These are phyloP conservation scores for Phytophthora pisi DNA, from an alignment of 352 stramenopile species.

Conservation along the genomic window DNA sequence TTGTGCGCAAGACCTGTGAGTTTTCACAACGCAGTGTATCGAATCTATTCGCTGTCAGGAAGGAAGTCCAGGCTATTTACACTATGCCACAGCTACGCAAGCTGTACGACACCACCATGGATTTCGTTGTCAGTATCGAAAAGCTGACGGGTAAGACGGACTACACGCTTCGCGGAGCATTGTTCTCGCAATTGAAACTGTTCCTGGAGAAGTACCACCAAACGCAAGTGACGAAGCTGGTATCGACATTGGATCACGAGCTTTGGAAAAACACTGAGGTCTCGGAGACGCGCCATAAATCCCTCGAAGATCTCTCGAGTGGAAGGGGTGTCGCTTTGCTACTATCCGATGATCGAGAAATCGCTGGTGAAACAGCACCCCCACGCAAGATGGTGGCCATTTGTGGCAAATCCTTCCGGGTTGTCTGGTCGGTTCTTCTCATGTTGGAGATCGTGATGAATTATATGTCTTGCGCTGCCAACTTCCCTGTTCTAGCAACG, in stretches of 20 bases:
- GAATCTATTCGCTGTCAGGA: slow-evolving; percentile 87
- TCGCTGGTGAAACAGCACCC: slow-evolving; percentile 63
- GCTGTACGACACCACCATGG: slow-evolving; percentile 94
- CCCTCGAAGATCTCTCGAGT: slow-evolving; percentile 91
- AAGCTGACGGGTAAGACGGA: slow-evolving; percentile 91
- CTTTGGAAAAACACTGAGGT: slow-evolving; percentile 95
- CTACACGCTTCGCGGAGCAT: slow-evolving; percentile 91
- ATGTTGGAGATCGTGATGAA: slow-evolving; percentile 97
- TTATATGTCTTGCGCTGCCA: slow-evolving; percentile 93
- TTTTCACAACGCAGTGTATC: slow-evolving; percentile 88
- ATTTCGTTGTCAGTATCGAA: slow-evolving; percentile 94
- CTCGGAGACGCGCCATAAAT: slow-evolving; percentile 88
- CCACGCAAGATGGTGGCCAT: slow-evolving; percentile 88
- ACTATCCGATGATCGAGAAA: slow-evolving; percentile 70
- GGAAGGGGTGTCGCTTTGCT: slow-evolving; percentile 86
- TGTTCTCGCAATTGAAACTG: slow-evolving; percentile 94
- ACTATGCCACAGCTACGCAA: slow-evolving; percentile 93
- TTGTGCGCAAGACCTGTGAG: slow-evolving; percentile 85
- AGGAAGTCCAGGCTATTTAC: slow-evolving; percentile 87
- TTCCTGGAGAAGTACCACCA: slow-evolving; percentile 96
- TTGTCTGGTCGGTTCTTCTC: slow-evolving; percentile 95
- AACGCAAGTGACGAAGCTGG: slow-evolving; percentile 90
- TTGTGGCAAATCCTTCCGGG: slow-evolving; percentile 93
- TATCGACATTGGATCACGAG: slow-evolving; percentile 95
- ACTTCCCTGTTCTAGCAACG: slow-evolving; percentile 94